phyloP scores from a whole-genome alignment of 2,329 filamentous ascomycete genomes.

The Alternaria arbusti region DNA sequence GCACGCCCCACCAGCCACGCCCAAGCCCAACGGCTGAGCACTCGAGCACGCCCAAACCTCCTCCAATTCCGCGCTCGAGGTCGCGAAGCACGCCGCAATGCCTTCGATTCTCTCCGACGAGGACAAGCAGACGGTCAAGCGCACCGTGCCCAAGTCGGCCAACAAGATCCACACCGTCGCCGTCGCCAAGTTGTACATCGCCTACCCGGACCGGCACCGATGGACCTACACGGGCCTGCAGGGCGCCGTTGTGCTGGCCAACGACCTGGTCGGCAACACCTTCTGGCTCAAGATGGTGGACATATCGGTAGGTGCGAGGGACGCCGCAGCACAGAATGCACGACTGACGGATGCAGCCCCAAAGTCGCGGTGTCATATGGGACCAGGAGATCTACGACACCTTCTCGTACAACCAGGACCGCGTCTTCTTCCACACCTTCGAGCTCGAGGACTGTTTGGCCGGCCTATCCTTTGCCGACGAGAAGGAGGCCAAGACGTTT shows the following conservation, averaged over 20 bases:
- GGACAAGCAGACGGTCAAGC: slow-evolving; percentile 96
- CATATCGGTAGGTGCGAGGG: slow-evolving; percentile 73
- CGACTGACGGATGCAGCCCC: slow-evolving; percentile 60
- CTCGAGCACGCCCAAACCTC: slow-evolving; percentile 10
- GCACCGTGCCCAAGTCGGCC: slow-evolving; percentile 86
- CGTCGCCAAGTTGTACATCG: slow-evolving; percentile 90
- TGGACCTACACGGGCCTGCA: slow-evolving; percentile 96
- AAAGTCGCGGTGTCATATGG: slow-evolving; percentile 42
- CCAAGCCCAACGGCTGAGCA: slow-evolving; percentile 18
- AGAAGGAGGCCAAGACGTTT: slow-evolving; percentile 97
- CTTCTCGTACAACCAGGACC: slow-evolving; percentile 94
- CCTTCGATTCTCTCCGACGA: slow-evolving; percentile 81
- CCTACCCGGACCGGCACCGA: slow-evolving; percentile 81
- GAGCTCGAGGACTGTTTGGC: slow-evolving; percentile 92
- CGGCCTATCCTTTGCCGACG: slow-evolving; percentile 89
- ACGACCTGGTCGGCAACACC: slow-evolving; percentile 92
- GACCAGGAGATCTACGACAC: slow-evolving; percentile 92
- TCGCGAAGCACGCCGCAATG: slow-evolving; percentile 41
- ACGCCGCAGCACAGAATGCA: background rate
- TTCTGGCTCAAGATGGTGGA: slow-evolving; percentile 99
- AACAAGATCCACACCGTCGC: slow-evolving; percentile 99
- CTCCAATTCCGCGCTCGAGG: slow-evolving; percentile 18
- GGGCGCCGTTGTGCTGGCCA: slow-evolving; percentile 87
- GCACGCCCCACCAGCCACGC: slow-evolving; percentile 33
- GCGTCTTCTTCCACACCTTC: slow-evolving; percentile 97